phyloP scores from a whole-genome alignment of 345 rosid species.

The Gossypium sturtianum region DNA sequence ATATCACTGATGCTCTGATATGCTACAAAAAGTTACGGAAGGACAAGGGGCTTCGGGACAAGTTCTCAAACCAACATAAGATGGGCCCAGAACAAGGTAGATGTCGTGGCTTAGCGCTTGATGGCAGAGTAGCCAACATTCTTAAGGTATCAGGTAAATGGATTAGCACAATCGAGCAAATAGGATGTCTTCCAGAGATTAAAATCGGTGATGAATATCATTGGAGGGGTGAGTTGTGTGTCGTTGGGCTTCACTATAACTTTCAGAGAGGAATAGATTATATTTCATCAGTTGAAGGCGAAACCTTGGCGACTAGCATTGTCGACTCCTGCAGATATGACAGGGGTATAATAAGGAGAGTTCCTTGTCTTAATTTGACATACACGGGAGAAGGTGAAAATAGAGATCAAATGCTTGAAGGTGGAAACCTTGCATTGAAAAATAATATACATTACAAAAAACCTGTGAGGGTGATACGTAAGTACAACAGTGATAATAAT shows the following conservation, averaged over 20 bases:
- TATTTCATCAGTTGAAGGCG: slow-evolving; percentile 18
- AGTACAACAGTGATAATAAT: slow-evolving; percentile 16
- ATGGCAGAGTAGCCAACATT: slow-evolving; percentile 42
- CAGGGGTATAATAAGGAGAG: neutral
- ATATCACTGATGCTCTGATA: neutral
- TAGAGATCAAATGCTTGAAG: slow-evolving; percentile 51
- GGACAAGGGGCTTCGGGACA: too few species aligned
- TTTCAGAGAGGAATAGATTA: slow-evolving; percentile 61
- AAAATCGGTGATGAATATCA: slow-evolving; percentile 67
- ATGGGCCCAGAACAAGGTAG: neutral
- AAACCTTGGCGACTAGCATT: slow-evolving; percentile 49
- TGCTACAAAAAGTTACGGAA: neutral
- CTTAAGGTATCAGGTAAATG: slow-evolving; percentile 39
- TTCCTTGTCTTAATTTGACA: slow-evolving; percentile 17
- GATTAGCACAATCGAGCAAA: slow-evolving; percentile 35
- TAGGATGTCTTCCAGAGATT: slow-evolving; percentile 69
- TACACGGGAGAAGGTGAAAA: slow-evolving; percentile 74
- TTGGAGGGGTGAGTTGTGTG: slow-evolving; percentile 56
- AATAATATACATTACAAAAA: slow-evolving; percentile 35
- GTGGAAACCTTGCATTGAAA: slow-evolving; percentile 63
- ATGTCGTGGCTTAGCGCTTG: slow-evolving; percentile 22
- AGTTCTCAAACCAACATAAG: too few species aligned
- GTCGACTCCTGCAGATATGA: slow-evolving; percentile 68
- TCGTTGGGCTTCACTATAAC: slow-evolving; percentile 60
- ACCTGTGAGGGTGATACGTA: slow-evolving; percentile 64